phyloP scores from a whole-genome alignment of 208 protist genomes.

The Crithidia sp. region DNA sequence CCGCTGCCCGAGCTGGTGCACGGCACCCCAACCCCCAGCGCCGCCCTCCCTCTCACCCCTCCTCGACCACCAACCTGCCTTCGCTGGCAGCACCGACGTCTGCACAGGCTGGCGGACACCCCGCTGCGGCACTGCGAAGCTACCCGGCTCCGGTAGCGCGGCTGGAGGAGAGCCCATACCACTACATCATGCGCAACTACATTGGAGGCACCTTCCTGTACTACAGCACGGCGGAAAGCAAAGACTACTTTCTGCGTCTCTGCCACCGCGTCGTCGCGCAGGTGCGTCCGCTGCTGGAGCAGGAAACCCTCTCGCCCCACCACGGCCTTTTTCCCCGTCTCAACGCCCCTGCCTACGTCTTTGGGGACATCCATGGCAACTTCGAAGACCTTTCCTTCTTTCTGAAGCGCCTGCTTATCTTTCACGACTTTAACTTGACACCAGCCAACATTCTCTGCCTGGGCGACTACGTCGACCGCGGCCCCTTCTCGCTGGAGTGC shows the following conservation, averaged over 20 bases:
- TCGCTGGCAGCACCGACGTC: not conserved
- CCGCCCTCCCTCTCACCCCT: not conserved
- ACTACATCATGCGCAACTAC: constrained; percentile 70
- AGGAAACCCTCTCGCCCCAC: constrained; percentile 59
- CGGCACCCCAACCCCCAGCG: not conserved
- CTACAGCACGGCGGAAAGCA: constrained; percentile 53
- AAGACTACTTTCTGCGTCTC: constrained; percentile 49
- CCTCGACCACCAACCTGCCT: constrained; percentile 4
- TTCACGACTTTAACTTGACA: constrained; percentile 71
- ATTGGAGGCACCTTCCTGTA: constrained; percentile 54
- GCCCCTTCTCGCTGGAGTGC: constrained; percentile 89
- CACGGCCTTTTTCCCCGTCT: constrained; percentile 61
- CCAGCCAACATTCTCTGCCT: constrained; percentile 94
- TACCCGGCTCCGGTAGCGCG: constrained; percentile 32
- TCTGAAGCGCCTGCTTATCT: constrained; percentile 52
- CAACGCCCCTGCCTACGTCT: constrained; percentile 62
- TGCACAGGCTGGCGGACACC: not conserved
- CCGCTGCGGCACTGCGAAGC: constrained; percentile 20
- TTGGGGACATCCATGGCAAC: constrained; percentile 90
- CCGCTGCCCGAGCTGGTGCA: not conserved
- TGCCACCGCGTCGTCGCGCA: constrained; percentile 57
- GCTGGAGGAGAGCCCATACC: constrained; percentile 64
- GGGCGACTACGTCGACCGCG: constrained; percentile 99
- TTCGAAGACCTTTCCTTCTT: constrained; percentile 81
- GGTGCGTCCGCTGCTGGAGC: constrained; percentile 57